Evolutionary conservation across 805 yeast genomes (phyloP).

Genomic region (Lipomyces japonicus): DNA sequence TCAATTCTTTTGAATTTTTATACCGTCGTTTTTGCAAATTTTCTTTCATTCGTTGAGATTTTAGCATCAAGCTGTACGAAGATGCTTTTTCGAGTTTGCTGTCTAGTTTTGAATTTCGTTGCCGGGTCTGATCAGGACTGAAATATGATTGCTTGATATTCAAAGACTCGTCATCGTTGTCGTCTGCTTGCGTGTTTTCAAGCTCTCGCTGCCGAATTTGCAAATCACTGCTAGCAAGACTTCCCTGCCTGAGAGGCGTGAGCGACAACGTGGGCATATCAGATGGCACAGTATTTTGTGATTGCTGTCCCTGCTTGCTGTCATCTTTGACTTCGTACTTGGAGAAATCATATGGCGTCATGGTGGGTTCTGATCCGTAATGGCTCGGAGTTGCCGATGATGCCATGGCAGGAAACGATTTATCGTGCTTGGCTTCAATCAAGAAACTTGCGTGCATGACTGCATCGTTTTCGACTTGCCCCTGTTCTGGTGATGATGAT

Average conservation of each 20-base stretch:
- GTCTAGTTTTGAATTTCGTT: not conserved
- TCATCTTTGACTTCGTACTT: not conserved
- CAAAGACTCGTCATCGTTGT: not conserved
- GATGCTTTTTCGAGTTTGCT: not conserved
- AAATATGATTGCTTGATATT: not conserved
- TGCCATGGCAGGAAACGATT: not conserved
- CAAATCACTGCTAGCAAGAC: not conserved
- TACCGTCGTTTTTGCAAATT: constrained; percentile 26
- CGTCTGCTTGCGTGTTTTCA: not conserved
- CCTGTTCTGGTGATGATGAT: not conserved
- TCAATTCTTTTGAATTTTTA: constrained; percentile 50
- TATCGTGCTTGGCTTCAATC: not conserved
- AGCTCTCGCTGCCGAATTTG: not conserved
- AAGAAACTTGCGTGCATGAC: not conserved
- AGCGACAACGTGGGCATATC: not conserved
- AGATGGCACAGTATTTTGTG: not conserved
- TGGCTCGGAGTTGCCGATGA: not conserved
- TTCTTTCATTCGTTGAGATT: constrained; percentile 2
- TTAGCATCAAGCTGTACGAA: constrained; percentile 4
- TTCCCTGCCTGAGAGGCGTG: too few relatives aligned
- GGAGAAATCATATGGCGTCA: not conserved
- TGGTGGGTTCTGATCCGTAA: not conserved
- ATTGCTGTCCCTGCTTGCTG: too few relatives aligned
- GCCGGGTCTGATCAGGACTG: constrained; percentile 3
- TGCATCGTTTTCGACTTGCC: not conserved